phyloP scores from a whole-genome alignment of 257 asterid species.

The Penstemon newberryi region DNA sequence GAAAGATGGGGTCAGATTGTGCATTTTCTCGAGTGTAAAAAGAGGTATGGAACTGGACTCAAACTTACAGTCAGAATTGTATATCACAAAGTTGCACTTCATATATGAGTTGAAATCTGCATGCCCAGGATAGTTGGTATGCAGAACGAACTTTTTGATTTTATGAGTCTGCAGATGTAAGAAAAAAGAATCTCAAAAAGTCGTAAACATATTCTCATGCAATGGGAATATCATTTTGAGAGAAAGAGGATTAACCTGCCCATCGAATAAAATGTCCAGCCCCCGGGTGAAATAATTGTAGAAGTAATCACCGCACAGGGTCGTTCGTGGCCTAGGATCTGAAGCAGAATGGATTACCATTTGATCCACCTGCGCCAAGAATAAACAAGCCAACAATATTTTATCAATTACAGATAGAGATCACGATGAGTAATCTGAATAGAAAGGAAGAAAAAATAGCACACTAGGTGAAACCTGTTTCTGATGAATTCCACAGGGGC shows the following conservation, averaged over 20 bases:
- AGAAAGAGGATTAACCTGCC: constrained; percentile 49
- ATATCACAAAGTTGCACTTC: constrained; percentile 76
- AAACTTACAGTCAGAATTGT: constrained; percentile 51
- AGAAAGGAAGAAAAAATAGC: not conserved
- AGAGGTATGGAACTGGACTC: not conserved
- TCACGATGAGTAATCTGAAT: not conserved
- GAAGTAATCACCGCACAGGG: constrained; percentile 80
- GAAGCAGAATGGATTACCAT: constrained; percentile 86
- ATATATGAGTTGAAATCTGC: constrained; percentile 83
- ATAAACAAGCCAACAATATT: constrained; percentile 16
- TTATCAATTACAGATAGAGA: not conserved
- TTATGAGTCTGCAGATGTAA: constrained; percentile 61
- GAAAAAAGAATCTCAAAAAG: constrained; percentile 21
- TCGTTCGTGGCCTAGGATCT: constrained; percentile 71
- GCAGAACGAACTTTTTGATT: constrained; percentile 77
- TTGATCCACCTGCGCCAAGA: constrained; percentile 63
- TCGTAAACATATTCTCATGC: constrained; percentile 13
- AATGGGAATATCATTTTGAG: constrained; percentile 1
- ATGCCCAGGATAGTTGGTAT: constrained; percentile 91
- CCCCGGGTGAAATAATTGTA: constrained; percentile 80
- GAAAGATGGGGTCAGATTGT: not conserved
- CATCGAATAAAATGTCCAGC: constrained; percentile 74
- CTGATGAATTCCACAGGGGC: constrained; percentile 86
- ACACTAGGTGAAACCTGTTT: constrained; percentile 53
- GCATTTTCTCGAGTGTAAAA: constrained; percentile 10